Evolutionary conservation across 495 filamentous ascomycete species (phyloP), one percentile per base, ranked within the genome.

Genomic region (Aspergillus coremiiformis): DNA sequence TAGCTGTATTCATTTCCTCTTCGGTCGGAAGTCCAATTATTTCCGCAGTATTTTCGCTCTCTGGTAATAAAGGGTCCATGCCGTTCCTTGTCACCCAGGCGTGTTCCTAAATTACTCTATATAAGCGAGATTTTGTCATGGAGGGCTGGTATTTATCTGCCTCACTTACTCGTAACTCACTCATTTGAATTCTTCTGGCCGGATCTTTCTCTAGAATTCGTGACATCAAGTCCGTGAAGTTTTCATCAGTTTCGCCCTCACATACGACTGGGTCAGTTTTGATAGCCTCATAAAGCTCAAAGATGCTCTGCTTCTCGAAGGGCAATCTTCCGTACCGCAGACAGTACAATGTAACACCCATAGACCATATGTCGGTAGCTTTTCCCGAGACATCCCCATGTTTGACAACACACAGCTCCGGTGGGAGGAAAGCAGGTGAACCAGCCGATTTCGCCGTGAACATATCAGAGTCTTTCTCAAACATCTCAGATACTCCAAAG

Each of bases 401-500:
- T 51, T 81, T 91, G 7, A 82, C 84, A 30, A 93, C 83, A 61
- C 93, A 98, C 21, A 98, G 66, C 67, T 98, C 93, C 2, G 93
- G 93, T 0, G 93, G 90, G 30, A 97, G 77, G 64, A 98, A 98
- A 8, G 93, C 94, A 3, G 93, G 93, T 7, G 91, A 96, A 10
- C 93, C 93, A 21, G 91, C 93, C 7, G 90, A 90, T 65, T 96
- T 98, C 19, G 86, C 86, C 2, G 91, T 97, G 66, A 81, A 81
- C 94, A 98, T 97, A 39, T 89, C 79, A 3, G 81, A 84, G 19
- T 84, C 65, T 68, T 95, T 96, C 57, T 92, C 87, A 56, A 98
- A 98, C 83, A 97, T 96, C 65, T 98, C 91, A 4, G 92, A 96
- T 10, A 98, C 93, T 12, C 93, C 93, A 75, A 98, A 98, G 70